Base-by-base conservation (phyloP, 2,329 filamentous ascomycete genomes). In the Periconia macrospinosa region DNA sequence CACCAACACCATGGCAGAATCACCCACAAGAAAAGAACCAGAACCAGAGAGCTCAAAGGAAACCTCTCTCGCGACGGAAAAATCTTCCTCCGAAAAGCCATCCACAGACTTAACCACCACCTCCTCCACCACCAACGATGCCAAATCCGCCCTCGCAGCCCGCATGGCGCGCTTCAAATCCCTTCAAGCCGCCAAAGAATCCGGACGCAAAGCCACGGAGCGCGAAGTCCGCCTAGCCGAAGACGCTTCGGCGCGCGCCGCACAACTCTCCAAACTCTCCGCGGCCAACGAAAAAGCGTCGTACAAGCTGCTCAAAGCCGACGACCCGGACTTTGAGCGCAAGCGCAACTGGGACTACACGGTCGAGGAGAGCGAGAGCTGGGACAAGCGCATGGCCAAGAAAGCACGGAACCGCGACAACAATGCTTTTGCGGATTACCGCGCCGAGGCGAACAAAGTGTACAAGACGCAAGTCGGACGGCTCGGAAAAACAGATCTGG, bases 261-360 rank as follows among this genome's bases (percentile, higher is more conserved):
- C 83, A 3, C 83, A 93, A 57, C 84, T 97, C 46, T 86, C 86
- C 1, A 84, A 90, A 1, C 79, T 97, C n/a, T 86, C 89, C 59
- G 89, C 92, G 57, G 91, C 92, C 68, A 90, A 91, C 66, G 92
- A 91, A 51, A 87, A 94, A 61, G 93, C 94, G 18, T 87, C 89
- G 6, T 91, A 97, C 73, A 99, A 97, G 70, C 85, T 99, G 0
- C 83, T 97, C 42, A 96, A 96, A 78, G 91, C 92, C 3, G 92
- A 97, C 66, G 87, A 92, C 1, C 91, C 90, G 51, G 94, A 97
- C 74, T 99, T 97, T 69, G 94, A 99, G 81, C 90, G 94, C 62
- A 97, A 97, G 77, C 87, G 94, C 41, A 94, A 94, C 1, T 99
- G 94, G 94, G 94, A 97, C 78, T 99, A 94, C 90, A 99, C 94